Evolutionary conservation across 495 filamentous ascomycete species (phyloP).

Genomic region (Podospora australis): DNA sequence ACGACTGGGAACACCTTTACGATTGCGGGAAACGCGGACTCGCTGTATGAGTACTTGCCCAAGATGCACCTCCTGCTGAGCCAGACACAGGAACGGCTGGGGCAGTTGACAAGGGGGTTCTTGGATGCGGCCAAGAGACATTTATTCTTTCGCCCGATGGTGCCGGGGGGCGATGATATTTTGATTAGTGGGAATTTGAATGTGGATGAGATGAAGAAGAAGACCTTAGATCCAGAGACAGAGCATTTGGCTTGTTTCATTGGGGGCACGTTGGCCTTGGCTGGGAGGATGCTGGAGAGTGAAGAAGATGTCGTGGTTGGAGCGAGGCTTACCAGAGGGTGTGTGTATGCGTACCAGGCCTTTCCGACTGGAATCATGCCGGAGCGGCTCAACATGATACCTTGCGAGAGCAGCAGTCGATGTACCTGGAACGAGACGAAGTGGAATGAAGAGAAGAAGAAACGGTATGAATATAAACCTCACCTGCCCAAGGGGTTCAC

Average conservation of each 20-base stretch:
- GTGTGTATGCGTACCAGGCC: constrained; percentile 76
- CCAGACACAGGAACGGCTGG: constrained; percentile 26
- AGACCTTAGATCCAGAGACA: constrained; percentile 24
- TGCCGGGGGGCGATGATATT: constrained; percentile 56
- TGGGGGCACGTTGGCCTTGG: constrained; percentile 82
- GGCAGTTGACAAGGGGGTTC: constrained; percentile 40
- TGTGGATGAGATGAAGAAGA: constrained; percentile 12
- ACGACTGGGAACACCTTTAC: constrained; percentile 47
- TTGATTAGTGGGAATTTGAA: constrained; percentile 54
- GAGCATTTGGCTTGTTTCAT: constrained; percentile 62
- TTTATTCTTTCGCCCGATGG: constrained; percentile 58
- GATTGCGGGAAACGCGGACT: constrained; percentile 74
- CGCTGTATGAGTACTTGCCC: constrained; percentile 84
- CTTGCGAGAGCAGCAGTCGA: too few relatives aligned
- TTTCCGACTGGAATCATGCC: constrained; percentile 82
- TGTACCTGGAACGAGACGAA: constrained; percentile 23
- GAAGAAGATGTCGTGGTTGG: constrained; percentile 57
- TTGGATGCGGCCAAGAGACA: constrained; percentile 56
- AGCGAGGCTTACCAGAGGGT: constrained; percentile 70
- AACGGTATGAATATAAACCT: constrained; percentile 23
- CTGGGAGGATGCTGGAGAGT: constrained; percentile 61
- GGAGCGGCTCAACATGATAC: constrained; percentile 56
- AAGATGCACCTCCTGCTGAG: constrained; percentile 48
- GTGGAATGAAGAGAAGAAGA: constrained; percentile 22
- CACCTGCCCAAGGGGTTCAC: constrained; percentile 54